These are phyloP conservation scores for Eucommia ulmoides DNA, from an alignment of 257 asterid genomes.

Conservation along the genomic window DNA sequence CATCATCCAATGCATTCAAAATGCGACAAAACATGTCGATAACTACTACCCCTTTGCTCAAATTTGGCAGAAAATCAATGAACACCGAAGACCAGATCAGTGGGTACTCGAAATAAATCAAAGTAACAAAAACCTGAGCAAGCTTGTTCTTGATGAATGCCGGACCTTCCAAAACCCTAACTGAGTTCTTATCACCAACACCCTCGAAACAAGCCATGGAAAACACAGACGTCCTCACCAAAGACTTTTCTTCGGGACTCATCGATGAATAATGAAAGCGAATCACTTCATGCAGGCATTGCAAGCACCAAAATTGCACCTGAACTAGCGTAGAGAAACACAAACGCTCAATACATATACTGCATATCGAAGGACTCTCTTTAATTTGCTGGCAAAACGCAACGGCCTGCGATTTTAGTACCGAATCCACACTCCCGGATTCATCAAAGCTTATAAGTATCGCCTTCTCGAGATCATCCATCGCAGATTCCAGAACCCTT, in stretches of 20 bases:
- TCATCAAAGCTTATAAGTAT: conserved; percentile 79
- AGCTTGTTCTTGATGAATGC: conserved; percentile 79
- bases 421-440: conserved; percentile 54
- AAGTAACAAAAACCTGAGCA: conserved; percentile 82
- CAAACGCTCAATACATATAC: conserved; percentile 59
- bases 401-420: conserved; percentile 60
- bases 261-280: conserved; percentile 52
- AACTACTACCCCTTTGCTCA: conserved; percentile 59
- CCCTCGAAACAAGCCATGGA: conserved; percentile 57
- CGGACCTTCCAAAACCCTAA: conserved; percentile 61
- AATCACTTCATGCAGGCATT: conserved; percentile 70
- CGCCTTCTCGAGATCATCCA: conserved; percentile 96
- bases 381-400: conserved; percentile 62
- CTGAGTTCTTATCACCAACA: conserved; percentile 29
- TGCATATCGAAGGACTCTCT: conserved; percentile 54
- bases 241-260: conserved; percentile 58
- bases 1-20: conserved; percentile 71
- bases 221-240: conserved; percentile 63
- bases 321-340: conserved; percentile 48
- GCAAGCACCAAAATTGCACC: conserved; percentile 96
- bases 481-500: conserved; percentile 12
- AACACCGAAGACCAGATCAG: conserved; percentile 72
- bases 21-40: conserved; percentile 94
- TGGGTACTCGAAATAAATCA: conserved; percentile 79
- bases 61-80: conserved; percentile 61